Percentiles rank a stretch among this genome's conserved stretches.
phyloP scores from a whole-genome alignment of 2,329 filamentous ascomycete species.

The Ophiostoma himal-ulmi region DNA sequence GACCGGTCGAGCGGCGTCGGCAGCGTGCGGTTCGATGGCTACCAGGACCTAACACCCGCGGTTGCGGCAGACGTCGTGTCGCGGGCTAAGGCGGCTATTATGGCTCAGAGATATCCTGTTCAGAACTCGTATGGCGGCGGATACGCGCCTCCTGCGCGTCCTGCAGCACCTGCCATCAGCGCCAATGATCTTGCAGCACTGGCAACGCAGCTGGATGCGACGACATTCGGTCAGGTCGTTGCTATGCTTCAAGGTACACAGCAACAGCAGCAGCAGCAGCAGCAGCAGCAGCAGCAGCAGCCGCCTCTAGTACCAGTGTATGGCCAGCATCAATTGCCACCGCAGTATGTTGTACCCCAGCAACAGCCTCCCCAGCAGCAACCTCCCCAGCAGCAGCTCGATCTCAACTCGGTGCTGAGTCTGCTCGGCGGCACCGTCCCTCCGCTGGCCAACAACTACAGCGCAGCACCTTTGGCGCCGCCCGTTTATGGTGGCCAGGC shows the following conservation, averaged over 20 bases:
- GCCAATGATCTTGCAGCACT: slow-evolving; percentile 25
- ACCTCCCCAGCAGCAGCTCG: slow-evolving; percentile 28
- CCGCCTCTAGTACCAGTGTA: background rate
- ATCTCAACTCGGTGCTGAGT: slow-evolving; percentile 44
- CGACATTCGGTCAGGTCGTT: slow-evolving; percentile 34
- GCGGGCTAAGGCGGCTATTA: slow-evolving; percentile 53
- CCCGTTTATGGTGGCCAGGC: slow-evolving; percentile 1
- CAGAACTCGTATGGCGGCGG: slow-evolving; percentile 23
- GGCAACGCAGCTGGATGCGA: slow-evolving; percentile 32
- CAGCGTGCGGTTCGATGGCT: slow-evolving; percentile 82
- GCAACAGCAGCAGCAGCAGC: slow-evolving; percentile 15
- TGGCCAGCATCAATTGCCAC: background rate
- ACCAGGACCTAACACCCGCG: slow-evolving; percentile 70
- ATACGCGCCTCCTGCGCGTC: slow-evolving; percentile 7
- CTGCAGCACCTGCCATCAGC: slow-evolving; percentile 16
- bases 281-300: background rate
- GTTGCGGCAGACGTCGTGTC: slow-evolving; percentile 76
- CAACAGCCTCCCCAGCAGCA: background rate
- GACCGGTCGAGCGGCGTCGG: slow-evolving; percentile 62
- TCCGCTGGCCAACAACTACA: slow-evolving; percentile 8
- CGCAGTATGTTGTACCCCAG: background rate
- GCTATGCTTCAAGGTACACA: slow-evolving; percentile 32
- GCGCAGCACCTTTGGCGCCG: slow-evolving; percentile 8
- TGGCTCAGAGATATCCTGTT: slow-evolving; percentile 30
- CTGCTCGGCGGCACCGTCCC: slow-evolving; percentile 32